Conservation (phyloP, 1,139 yeast species). For the Pichia inconspicua region DNA sequence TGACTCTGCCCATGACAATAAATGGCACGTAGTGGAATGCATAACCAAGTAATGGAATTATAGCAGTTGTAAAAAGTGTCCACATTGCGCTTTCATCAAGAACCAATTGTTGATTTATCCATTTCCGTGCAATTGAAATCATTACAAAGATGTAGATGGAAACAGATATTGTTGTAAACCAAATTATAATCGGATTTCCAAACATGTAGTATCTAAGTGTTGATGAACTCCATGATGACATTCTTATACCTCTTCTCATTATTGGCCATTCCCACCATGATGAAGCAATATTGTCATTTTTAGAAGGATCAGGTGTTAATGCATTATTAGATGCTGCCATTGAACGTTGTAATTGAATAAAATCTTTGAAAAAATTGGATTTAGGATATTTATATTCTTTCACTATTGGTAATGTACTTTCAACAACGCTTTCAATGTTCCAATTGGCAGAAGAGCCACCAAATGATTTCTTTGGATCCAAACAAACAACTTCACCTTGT, state of each 20-base stretch:
- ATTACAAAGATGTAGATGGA: constrained; percentile 23
- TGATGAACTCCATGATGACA: constrained; percentile 56
- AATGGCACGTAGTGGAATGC: constrained; percentile 65
- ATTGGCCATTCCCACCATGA: constrained; percentile 83
- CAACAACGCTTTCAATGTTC: constrained; percentile 66
- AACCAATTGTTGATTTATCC: constrained; percentile 51
- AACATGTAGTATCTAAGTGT: constrained; percentile 51
- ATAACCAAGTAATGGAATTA: constrained; percentile 65
- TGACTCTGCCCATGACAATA: constrained; percentile 73
- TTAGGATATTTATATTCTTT: constrained; percentile 43
- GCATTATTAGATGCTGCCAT: constrained; percentile 80
- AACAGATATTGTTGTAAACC: constrained; percentile 43
- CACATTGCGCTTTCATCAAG: constrained; percentile 26
- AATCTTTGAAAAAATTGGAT: constrained; percentile 64
- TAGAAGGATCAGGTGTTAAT: constrained; percentile 63
- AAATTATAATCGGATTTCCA: constrained; percentile 61
- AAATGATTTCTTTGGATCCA: constrained; percentile 28
- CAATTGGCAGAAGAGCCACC: constrained; percentile 71
- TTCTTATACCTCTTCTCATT: constrained; percentile 52
- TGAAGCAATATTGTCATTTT: constrained; percentile 56
- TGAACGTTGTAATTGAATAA: constrained; percentile 59
- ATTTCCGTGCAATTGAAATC: constrained; percentile 30
- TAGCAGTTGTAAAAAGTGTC: constrained; percentile 43
- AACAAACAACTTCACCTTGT: constrained; percentile 75
- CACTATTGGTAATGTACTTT: constrained; percentile 36